Evolutionary conservation across 2,329 filamentous ascomycete species (phyloP), one percentile per base, ranked within the genome.

Genomic region (Pseudophaeomoniella oleicola): DNA sequence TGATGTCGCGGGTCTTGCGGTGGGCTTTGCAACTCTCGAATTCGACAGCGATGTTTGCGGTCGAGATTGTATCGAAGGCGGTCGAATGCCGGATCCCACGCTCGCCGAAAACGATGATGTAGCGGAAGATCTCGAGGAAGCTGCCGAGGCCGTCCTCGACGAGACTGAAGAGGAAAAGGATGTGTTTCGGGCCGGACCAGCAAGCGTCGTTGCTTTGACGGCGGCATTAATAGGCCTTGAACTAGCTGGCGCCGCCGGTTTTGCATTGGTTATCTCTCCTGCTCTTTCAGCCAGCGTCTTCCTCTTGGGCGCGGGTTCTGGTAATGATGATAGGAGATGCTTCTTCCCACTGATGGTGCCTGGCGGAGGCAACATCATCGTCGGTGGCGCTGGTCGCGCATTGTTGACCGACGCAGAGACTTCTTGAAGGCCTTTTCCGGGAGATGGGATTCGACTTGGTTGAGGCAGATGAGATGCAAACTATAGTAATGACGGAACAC

Each of bases 301-400:
- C 39, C 75, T 65, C 55, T 81, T 80, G 3, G 72, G 49, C 35
- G 74, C 67, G 14, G 74, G 64, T 47, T 72, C 64, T 15, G 58
- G 45, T 36, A 65, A 54, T 41, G 63, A 63, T 29, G 60, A 60
- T 36, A 66, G 64, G n/a, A n/a, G n/a, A 51, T 69, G 71, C 45
- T 70, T 63, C 45, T 73, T 72, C 39, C 55, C 49, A 38, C 55
- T 56, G 18, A 54, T 55, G 12, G 57, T 53, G 13, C 58, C 53
- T 15, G 60, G 58, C 9, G 64, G 62, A 33, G 47, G 44, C 35
- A 57, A 55, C 53, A 71, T 60, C 42, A 54, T 57, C 16, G 48
- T 54, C 2, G 56, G 57, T 29, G 71, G 67, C 45, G 63, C 56
- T 36, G 53, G 53, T 29, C 71, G 67, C 45, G 63, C 56, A 50